A percentile compares a stretch with the other conserved stretches of the same genome.
phyloP scores from a whole-genome alignment of 192 early-diverging fungal genomes.

The Coemansia sp. region DNA sequence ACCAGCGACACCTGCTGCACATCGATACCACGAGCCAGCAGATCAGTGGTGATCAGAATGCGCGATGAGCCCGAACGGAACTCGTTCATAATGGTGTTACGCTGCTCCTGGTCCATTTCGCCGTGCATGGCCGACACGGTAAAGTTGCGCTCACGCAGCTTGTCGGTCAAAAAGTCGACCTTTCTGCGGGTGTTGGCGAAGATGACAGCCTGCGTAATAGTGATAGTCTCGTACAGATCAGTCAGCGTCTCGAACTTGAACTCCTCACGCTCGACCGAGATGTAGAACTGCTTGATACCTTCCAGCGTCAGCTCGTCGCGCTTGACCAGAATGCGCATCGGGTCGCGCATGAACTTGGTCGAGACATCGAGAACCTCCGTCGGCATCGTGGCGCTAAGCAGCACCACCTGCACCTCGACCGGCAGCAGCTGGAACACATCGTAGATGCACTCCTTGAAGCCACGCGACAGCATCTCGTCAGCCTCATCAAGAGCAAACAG shows the following conservation, averaged over 20 bases:
- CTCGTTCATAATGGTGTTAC: conserved; percentile 98
- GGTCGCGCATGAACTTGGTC: conserved; percentile 97
- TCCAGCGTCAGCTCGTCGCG: conserved; percentile 94
- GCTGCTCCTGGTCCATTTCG: conserved; percentile 96
- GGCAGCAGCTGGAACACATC: conserved; percentile 94
- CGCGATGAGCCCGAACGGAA: conserved; percentile 97
- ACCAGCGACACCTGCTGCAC: conserved; percentile 99
- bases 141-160: conserved; percentile 86
- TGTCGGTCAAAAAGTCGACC: conserved; percentile 99
- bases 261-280: conserved; percentile 98
- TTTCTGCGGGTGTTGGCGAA: conserved; percentile 99
- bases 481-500: conserved; percentile 99
- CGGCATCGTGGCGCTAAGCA: conserved; percentile 97
- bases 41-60: conserved; percentile 96
- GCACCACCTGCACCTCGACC: conserved; percentile 87
- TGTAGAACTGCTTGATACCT: conserved; percentile 97
- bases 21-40: conserved; percentile 98
- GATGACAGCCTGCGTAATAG: conserved; percentile 98
- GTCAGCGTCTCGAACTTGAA: conserved; percentile 99
- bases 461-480: conserved; percentile 97
- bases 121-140: conserved; percentile 99
- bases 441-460: conserved; percentile 99
- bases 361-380: conserved; percentile 92
- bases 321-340: conserved; percentile 98
- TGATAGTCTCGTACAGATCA: conserved; percentile 98